phyloP scores from a whole-genome alignment of 2,329 filamentous ascomycete species.

The Periconia macrospinosa region DNA sequence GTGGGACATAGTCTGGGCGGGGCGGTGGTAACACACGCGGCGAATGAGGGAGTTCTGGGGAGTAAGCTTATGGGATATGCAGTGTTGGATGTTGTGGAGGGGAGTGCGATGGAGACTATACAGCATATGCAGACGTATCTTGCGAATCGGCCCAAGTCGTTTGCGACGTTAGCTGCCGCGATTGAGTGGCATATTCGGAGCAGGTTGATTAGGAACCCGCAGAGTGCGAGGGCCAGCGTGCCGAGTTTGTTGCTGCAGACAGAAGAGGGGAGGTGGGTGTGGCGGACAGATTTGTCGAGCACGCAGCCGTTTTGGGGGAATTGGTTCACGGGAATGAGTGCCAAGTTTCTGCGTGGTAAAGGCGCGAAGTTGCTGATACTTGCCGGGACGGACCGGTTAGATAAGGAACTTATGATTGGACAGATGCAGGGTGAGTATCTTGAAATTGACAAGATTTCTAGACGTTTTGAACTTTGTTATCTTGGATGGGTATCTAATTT shows the following conservation, averaged over 20 bases:
- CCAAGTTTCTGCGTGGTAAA: conserved; percentile 79
- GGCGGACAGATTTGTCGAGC: conserved; percentile 80
- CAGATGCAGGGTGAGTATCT: conserved; percentile 82
- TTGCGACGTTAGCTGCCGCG: conserved; percentile 74
- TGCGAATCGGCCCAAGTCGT: conserved; percentile 75
- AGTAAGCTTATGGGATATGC: conserved; percentile 76
- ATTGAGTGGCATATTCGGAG: conserved; percentile 95
- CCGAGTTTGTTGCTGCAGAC: conserved; percentile 69
- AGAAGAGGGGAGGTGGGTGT: conserved; percentile 62
- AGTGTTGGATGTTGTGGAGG: conserved; percentile 92
- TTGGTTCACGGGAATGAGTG: conserved; percentile 88
- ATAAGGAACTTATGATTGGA: conserved; percentile 90
- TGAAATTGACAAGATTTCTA: too few species aligned
- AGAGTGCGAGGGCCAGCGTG: conserved; percentile 85
- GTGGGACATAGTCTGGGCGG: conserved; percentile 93
- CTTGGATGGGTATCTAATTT: conserved; percentile 20
- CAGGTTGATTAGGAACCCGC: conserved; percentile 79
- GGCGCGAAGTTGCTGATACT: conserved; percentile 85
- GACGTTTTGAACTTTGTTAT: background rate
- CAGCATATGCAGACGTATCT: conserved; percentile 94
- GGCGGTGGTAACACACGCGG: conserved; percentile 84
- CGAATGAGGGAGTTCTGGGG: conserved; percentile 67
- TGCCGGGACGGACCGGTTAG: conserved; percentile 85
- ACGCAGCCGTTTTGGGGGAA: conserved; percentile 93
- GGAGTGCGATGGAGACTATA: conserved; percentile 91